Percentiles rank a stretch among this genome's conserved stretches.
Evolutionary conservation across 305 asterid species (phyloP).

Genomic region (Fraxinus sp.): DNA sequence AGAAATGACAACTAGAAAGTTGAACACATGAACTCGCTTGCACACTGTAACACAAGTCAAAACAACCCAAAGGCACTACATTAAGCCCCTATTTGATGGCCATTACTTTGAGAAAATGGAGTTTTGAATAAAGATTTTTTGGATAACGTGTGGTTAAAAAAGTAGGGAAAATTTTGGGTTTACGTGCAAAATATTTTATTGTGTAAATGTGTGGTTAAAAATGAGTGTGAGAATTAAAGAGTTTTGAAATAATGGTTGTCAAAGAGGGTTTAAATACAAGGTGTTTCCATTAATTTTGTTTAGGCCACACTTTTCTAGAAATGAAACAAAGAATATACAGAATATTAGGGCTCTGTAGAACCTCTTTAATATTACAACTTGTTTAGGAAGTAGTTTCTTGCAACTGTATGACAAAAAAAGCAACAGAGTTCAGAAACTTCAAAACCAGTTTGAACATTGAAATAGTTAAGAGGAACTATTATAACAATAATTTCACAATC

Average conservation of each 20-base stretch:
- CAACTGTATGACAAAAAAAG: neutral
- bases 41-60: neutral
- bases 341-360: conserved; percentile 7
- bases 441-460: neutral
- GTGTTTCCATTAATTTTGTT: neutral
- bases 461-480: neutral
- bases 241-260: no score
- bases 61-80: neutral
- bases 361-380: neutral
- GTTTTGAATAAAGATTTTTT: no score
- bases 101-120: no score
- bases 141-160: no score
- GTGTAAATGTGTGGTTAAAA: no score
- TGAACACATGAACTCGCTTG: neutral
- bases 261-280: neutral
- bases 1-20: conserved; percentile 16
- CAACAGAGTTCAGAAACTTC: neutral
- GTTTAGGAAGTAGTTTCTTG: neutral
- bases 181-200: no score
- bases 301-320: conserved; percentile 15
- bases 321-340: neutral
- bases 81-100: neutral
- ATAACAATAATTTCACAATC: neutral
- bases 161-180: no score
- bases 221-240: no score